phyloP scores from a whole-genome alignment of 345 rosid species.

The Eucalyptus cloeziana region DNA sequence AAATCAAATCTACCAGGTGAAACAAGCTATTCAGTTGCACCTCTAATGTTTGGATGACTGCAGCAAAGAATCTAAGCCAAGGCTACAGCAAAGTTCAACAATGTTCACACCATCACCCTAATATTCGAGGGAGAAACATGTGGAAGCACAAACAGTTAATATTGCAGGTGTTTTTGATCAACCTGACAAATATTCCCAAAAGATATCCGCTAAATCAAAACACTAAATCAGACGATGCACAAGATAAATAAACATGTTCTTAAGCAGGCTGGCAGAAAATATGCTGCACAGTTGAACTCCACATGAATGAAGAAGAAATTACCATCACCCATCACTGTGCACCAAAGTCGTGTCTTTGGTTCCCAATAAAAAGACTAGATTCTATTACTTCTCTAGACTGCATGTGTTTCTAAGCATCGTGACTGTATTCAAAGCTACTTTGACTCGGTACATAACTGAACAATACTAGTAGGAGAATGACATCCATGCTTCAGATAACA shows the following conservation, averaged over 20 bases:
- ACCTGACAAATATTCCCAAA: background rate
- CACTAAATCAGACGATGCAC: background rate
- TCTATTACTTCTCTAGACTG: background rate
- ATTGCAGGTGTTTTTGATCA: background rate
- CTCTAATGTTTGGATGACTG: background rate
- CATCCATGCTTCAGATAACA: background rate
- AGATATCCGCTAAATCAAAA: background rate
- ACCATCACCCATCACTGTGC: background rate
- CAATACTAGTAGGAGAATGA: background rate
- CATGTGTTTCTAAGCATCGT: background rate
- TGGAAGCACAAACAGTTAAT: background rate
- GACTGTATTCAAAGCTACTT: background rate
- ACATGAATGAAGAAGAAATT: background rate
- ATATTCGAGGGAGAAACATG: background rate
- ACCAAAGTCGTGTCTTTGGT: background rate
- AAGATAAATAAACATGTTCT: background rate
- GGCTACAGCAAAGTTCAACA: background rate
- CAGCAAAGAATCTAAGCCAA: background rate
- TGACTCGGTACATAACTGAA: background rate
- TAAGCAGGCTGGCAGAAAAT: background rate
- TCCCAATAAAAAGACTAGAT: background rate
- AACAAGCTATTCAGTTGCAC: background rate
- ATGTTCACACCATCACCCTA: background rate
- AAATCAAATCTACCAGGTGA: background rate
- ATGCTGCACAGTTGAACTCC: background rate